phyloP scores from a whole-genome alignment of 371 early-diverging fungal species.

The Lichtheimia ornata region DNA sequence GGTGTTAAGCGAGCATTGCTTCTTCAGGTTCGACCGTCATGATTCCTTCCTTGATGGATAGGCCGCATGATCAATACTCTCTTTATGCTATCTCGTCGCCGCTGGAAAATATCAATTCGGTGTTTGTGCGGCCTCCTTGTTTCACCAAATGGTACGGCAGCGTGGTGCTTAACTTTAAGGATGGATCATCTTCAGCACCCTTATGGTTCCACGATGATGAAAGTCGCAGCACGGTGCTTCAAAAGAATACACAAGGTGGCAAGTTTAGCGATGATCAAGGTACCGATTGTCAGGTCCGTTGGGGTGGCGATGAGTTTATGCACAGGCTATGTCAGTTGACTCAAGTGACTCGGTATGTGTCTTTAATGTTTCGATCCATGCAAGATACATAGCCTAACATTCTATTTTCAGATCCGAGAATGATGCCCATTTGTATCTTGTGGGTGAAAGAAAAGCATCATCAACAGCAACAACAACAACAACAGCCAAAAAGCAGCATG shows the following conservation, averaged over 20 bases:
- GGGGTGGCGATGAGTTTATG: constrained; percentile 56
- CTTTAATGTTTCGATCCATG: no score
- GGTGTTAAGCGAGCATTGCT: background rate
- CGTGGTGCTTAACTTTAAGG: constrained; percentile 40
- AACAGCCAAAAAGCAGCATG: background rate
- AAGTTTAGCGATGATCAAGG: constrained; percentile 20
- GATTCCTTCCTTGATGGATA: constrained; percentile 19
- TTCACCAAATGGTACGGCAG: constrained; percentile 50
- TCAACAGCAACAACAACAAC: background rate
- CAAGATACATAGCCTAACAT: no score
- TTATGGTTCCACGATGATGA: constrained; percentile 57
- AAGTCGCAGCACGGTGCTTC: constrained; percentile 48
- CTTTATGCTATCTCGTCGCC: constrained; percentile 38
- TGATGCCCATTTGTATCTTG: constrained; percentile 7
- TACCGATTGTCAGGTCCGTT: constrained; percentile 22
- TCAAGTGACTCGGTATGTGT: constrained; percentile 25
- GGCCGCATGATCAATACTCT: constrained; percentile 18
- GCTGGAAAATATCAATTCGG: constrained; percentile 31
- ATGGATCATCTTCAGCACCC: constrained; percentile 40
- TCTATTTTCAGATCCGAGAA: constrained; percentile 20
- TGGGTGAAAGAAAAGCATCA: background rate
- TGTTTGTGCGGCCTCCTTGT: constrained; percentile 41
- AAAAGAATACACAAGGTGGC: constrained; percentile 45
- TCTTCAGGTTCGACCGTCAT: constrained; percentile 13
- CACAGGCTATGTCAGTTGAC: constrained; percentile 31